Base-by-base conservation (phyloP, 345 rosid species). In the Balakata baccata region DNA sequence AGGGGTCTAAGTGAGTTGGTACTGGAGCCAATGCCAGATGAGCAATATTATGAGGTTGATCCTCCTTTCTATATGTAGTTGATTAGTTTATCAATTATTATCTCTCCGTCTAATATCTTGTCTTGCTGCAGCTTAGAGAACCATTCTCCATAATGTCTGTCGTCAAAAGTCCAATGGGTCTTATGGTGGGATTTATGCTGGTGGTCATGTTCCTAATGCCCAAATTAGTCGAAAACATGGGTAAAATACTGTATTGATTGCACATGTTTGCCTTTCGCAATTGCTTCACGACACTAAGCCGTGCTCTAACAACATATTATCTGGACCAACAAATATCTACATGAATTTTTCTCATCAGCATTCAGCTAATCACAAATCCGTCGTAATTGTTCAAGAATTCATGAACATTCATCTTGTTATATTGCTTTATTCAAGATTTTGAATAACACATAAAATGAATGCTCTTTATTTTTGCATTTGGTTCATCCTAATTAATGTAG, bases 151-250 rank as follows among this genome's bases (percentile, higher is more conserved):
- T 89, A 75, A 86, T 95, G 98, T 82, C 93, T 46, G 45, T 95
- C 54, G 83, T 89, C 78, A 95, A 95, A 68, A 95, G 99, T 77
- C 99, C 98, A 46, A 95, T 95, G 99, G 99, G 99, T 76, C 88
- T 95, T 56, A 95, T 92, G 99, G 74, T 91, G 81, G 99, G 98
- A 77, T 92, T 95, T 78, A 95, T 95, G 99, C 74, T 95, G 74
- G 83, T 95, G 34, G 97, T 92, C 1, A 78, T 95, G 80, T 95
- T 95, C 84, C 66, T 95, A 50, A 95, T 92, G 99, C 99, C 99
- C 57, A 95, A 95, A 80, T 79, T 92, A 78, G 79, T 92, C 88
- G 99, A 92, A 81, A 92, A 89, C 87, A 92, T 95, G 81, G 99
- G 97, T 94, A 89, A 84, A 67, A 77, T 68, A 14, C 67, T 71